phyloP scores from a whole-genome alignment of 2,329 filamentous ascomycete genomes.

The Diaporthe velutina region DNA sequence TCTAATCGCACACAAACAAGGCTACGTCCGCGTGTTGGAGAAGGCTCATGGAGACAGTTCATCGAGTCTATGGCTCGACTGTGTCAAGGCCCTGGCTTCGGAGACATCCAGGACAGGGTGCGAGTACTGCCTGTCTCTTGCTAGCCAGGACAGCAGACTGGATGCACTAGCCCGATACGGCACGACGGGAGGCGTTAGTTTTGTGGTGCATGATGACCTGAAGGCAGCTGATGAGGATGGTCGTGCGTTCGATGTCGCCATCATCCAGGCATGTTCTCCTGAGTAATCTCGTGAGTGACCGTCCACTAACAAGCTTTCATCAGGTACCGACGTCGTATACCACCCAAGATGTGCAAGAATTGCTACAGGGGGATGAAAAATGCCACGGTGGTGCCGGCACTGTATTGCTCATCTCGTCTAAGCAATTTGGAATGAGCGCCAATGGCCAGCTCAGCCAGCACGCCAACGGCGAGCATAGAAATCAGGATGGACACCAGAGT shows the following conservation, averaged over 20 bases:
- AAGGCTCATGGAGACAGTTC: neutral
- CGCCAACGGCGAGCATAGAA: neutral
- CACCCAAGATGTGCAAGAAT: neutral
- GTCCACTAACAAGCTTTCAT: fast-evolving
- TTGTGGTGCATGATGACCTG: neutral
- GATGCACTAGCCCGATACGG: neutral
- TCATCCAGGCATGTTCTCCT: neutral
- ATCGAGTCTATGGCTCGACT: neutral
- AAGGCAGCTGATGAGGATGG: neutral
- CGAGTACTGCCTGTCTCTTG: neutral
- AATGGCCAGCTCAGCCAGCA: neutral
- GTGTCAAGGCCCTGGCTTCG: neutral
- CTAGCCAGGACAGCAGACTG: neutral
- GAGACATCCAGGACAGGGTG: neutral
- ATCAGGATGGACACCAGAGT: neutral
- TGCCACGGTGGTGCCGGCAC: neutral
- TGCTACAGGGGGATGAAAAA: neutral
- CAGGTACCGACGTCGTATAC: neutral
- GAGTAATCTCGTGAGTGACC: neutral
- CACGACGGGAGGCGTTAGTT: neutral
- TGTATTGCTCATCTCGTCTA: neutral
- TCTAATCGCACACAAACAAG: neutral
- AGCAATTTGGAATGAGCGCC: neutral
- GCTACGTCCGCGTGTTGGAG: neutral
- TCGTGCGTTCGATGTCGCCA: neutral